phyloP scores from a whole-genome alignment of 2,329 filamentous ascomycete species.

The Phialemoniopsis sp. region DNA sequence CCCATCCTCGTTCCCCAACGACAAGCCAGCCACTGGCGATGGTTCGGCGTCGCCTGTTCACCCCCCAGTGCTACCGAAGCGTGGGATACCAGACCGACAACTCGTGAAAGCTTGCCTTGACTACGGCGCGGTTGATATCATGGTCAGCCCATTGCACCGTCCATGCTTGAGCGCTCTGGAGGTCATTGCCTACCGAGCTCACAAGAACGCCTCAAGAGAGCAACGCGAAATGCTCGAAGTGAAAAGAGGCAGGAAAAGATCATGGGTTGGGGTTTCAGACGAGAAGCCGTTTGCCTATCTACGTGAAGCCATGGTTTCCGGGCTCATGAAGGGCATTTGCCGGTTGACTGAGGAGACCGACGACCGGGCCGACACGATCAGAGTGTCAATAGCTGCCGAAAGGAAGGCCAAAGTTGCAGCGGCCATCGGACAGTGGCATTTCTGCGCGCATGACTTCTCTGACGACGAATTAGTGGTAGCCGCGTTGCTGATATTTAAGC shows the following conservation, averaged over 20 bases:
- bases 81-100: too few relatives aligned
- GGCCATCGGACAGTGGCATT: constrained; percentile 76
- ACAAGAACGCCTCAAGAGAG: constrained; percentile 71
- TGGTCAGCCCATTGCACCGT: constrained; percentile 72
- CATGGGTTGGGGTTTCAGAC: constrained; percentile 86
- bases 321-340: constrained; percentile 85
- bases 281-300: constrained; percentile 85
- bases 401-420: constrained; percentile 62
- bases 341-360: constrained; percentile 60
- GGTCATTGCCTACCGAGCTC: constrained; percentile 78
- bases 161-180: constrained; percentile 72
- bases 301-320: constrained; percentile 89
- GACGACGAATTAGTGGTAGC: constrained; percentile 89
- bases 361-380: constrained; percentile 57
- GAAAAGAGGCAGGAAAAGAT: constrained; percentile 75
- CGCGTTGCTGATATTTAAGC: constrained; percentile 83
- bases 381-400: constrained; percentile 64
- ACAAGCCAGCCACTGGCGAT: constrained; percentile 18
- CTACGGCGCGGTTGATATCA: constrained; percentile 80
- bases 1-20: constrained; percentile 6
- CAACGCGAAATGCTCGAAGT: constrained; percentile 68
- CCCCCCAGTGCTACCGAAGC: too few relatives aligned
- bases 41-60: too few relatives aligned
- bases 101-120: constrained; percentile 66
- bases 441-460: constrained; percentile 82